A percentile compares a stretch with the other conserved stretches of the same genome.
Conservation (phyloP, 2,329 filamentous ascomycete species). For the Fusarium euwallaceae region DNA sequence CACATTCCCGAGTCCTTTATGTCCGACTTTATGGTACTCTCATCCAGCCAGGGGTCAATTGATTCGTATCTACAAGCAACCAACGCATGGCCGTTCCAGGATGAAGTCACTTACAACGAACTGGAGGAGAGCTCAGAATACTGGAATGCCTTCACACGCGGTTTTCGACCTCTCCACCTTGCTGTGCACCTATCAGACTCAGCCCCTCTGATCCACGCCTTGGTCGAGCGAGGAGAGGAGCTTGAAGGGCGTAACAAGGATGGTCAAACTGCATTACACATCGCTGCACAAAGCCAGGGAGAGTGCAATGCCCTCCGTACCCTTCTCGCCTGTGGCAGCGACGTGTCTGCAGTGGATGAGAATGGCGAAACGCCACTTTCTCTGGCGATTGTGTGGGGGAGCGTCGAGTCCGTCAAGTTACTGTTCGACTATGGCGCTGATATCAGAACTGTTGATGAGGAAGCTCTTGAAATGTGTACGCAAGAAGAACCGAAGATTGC, state of each 20-base stretch:
- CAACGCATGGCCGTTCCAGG: constrained; percentile 1
- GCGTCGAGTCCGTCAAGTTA: neutral
- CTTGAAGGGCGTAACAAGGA: neutral
- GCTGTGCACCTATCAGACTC: constrained; percentile 2
- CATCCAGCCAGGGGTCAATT: neutral
- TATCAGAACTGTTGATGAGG: neutral
- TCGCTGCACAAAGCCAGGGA: constrained; percentile 1
- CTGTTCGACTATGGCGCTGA: constrained; percentile 12
- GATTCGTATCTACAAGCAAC: constrained; percentile 12
- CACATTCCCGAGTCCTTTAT: neutral
- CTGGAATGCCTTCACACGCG: neutral
- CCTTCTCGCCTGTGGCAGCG: neutral
- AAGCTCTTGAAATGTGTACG: neutral
- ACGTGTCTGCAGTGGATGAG: constrained; percentile 2
- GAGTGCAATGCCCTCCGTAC: neutral
- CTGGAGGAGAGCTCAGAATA: neutral
- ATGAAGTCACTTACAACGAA: neutral
- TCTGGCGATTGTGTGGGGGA: neutral
- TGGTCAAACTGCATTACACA: constrained; percentile 4
- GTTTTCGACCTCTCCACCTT: neutral
- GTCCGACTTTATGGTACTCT: neutral
- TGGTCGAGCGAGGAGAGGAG: neutral
- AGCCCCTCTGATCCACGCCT: neutral
- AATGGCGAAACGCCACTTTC: neutral
- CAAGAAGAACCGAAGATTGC: constrained; percentile 1